Base-by-base conservation (phyloP, 164 flowering plant genomes). In the Chimonanthus salicifolius region DNA sequence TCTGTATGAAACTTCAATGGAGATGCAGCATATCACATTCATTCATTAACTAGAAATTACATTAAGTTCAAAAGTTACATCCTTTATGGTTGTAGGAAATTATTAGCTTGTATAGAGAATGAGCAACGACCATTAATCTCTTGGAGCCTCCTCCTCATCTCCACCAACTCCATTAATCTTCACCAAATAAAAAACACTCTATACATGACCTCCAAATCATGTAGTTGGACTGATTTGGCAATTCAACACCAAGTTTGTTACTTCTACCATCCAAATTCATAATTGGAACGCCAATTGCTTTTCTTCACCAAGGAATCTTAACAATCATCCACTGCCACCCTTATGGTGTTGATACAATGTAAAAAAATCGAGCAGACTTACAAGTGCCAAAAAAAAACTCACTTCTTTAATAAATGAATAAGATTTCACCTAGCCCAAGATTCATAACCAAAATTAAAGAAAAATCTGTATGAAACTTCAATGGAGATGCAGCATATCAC, bases 101-200 rank as follows among this genome's bases (percentile, higher is more conserved):
- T 33, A 33, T 33, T 33, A 33, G 33, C 33, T 33, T 33, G 33
- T 33, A 33, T 33, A 33, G 33, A 33, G 33, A 33, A 33, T 33
- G 33, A 33, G 33, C 33, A 33, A 33, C 33, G 33, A 33, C 33
- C 33, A 33, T 33, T 33, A 33, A 33, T 1, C 54, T 66, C 13
- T 21, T 2, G 50, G 64, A 43, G 70, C 63, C 2, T 15, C 70
- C 64, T 1, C n/a, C 2, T 15, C 44, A 73, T 20, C 33, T 68
- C 72, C 72, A 60, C 33, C 67, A 48, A 68, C 20, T 45, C 65
- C 71, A 60, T n/a, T 51, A 74, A 51, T 74, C 69, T 67, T 74
- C 66, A 58, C 74, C 70, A 49, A 71, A n/a, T 44, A 64, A 47
- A n/a, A 71, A 71, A 50, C 71, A 64, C 58, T 68, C 11, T 13